phyloP scores from a whole-genome alignment of 495 filamentous ascomycete species.

The Tuber indicum region DNA sequence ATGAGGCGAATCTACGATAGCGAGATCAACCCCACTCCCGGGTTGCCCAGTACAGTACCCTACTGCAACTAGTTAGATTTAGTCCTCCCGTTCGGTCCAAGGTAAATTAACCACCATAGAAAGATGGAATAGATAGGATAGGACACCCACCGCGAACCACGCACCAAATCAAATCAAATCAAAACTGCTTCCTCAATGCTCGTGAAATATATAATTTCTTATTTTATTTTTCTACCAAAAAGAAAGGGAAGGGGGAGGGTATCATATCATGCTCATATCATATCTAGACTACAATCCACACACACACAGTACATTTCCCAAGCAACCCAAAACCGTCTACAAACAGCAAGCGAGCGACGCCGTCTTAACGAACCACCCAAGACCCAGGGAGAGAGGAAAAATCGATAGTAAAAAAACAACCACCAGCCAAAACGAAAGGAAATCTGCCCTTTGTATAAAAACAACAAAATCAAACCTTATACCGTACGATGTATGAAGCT shows the following conservation, averaged over 20 bases:
- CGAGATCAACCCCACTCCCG: neutral
- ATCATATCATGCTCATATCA: neutral
- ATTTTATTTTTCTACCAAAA: neutral
- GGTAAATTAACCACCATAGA: no score
- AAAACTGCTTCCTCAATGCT: neutral
- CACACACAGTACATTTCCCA: neutral
- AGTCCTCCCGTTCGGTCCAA: no score
- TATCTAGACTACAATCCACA: neutral
- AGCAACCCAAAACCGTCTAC: neutral
- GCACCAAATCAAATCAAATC: neutral
- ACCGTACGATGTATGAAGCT: neutral
- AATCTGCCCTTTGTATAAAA: neutral
- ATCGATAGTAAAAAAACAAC: neutral
- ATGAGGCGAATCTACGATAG: neutral
- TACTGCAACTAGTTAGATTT: no score
- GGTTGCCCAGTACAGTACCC: no score
- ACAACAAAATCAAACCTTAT: neutral
- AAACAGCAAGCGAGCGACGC: constrained; percentile 1
- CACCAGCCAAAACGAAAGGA: neutral
- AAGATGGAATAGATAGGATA: neutral
- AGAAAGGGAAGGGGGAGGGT: neutral
- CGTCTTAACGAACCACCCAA: neutral
- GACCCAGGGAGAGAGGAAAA: neutral
- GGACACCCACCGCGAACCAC: neutral
- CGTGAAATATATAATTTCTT: neutral